Percentiles rank a stretch among this genome's conserved stretches.
Conservation (phyloP, 257 asterid genomes). For the Solanum pimpinellifolium region DNA sequence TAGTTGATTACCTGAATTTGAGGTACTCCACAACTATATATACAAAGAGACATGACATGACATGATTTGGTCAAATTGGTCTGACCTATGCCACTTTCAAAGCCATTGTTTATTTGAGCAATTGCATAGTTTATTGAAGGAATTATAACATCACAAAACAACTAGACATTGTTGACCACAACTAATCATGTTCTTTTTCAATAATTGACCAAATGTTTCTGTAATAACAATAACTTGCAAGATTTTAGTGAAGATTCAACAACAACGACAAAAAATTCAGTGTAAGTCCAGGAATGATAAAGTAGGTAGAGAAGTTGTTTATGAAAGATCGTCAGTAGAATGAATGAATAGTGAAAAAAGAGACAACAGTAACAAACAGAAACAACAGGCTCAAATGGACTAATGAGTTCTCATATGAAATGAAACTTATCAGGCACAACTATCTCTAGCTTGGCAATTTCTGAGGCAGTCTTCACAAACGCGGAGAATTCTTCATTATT, state of each 20-base stretch:
- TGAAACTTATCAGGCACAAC: constrained; percentile 47
- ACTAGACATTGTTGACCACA: background rate
- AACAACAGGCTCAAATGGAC: background rate
- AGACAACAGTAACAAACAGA: background rate
- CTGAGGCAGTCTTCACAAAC: constrained; percentile 64
- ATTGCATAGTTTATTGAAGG: background rate
- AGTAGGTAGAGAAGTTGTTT: background rate
- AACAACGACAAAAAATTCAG: background rate
- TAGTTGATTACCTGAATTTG: background rate
- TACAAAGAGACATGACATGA: background rate
- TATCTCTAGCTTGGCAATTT: constrained; percentile 27
- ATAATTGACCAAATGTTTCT: background rate
- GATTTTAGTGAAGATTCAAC: background rate
- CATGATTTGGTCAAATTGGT: background rate
- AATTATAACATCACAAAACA: background rate
- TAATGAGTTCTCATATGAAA: background rate
- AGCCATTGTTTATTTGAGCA: background rate
- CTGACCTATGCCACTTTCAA: background rate
- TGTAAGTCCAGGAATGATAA: background rate
- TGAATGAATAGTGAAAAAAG: background rate
- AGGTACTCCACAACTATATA: background rate
- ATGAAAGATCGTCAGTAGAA: background rate
- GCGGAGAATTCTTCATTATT: constrained; percentile 41
- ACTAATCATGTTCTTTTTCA: background rate
- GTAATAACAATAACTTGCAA: background rate